These are phyloP conservation scores for Aspergillus steynii DNA, from an alignment of 495 filamentous ascomycete species.

Conservation along the genomic window DNA sequence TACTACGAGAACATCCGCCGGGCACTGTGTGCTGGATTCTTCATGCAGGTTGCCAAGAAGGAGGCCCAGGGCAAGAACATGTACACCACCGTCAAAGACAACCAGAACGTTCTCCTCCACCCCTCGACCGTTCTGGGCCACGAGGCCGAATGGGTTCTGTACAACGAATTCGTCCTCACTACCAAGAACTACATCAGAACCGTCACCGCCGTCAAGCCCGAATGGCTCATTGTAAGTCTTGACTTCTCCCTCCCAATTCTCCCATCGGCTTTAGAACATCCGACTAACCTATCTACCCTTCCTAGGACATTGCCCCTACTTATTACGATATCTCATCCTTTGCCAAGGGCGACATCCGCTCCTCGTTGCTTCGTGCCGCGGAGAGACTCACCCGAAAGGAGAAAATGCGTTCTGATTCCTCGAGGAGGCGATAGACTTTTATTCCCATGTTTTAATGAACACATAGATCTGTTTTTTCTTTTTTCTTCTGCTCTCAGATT, in stretches of 20 bases:
- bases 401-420: slow-evolving; percentile 52
- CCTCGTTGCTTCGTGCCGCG: slow-evolving; percentile 66
- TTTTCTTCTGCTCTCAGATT: too few relatives aligned
- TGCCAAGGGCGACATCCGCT: slow-evolving; percentile 81
- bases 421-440: slow-evolving; percentile 31
- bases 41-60: slow-evolving; percentile 99
- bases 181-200: slow-evolving; percentile 86
- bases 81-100: slow-evolving; percentile 94
- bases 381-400: slow-evolving; percentile 76
- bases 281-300: slow-evolving; percentile 21
- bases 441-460: slow-evolving; percentile 1
- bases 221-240: slow-evolving; percentile 80
- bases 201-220: slow-evolving; percentile 59
- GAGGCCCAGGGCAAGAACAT: slow-evolving; percentile 69
- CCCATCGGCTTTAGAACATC: background rate
- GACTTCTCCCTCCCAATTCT: background rate
- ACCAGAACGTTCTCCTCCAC: slow-evolving; percentile 87
- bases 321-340: slow-evolving; percentile 92
- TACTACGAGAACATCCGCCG: slow-evolving; percentile 97
- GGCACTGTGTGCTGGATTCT: slow-evolving; percentile 93
- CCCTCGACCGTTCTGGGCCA: slow-evolving; percentile 82
- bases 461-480: background rate
- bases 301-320: slow-evolving; percentile 79
- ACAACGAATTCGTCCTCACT: slow-evolving; percentile 98
- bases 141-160: slow-evolving; percentile 94